These are phyloP conservation scores for Sisymbrium irio DNA, from an alignment of 345 rosid genomes.

Conservation along the genomic window DNA sequence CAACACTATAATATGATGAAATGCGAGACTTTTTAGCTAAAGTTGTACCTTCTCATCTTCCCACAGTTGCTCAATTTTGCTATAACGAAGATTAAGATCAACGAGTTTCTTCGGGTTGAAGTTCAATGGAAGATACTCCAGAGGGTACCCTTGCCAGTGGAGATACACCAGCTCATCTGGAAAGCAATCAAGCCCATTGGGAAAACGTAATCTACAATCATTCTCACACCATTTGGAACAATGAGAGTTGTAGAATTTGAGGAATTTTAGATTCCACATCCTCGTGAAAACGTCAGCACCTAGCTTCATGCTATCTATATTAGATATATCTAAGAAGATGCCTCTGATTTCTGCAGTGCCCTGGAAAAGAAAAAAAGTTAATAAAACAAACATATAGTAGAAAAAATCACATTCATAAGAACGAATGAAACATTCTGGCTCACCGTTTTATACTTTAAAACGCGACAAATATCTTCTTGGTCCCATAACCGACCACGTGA, in stretches of 20 bases:
- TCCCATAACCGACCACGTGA: constrained; percentile 30
- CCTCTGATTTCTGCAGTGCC: constrained; percentile 33
- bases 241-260: constrained; percentile 31
- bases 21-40: neutral
- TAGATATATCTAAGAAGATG: constrained; percentile 25
- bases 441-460: constrained; percentile 27
- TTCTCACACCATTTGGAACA: constrained; percentile 27
- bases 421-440: neutral
- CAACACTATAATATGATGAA: neutral
- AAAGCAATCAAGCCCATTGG: constrained; percentile 23
- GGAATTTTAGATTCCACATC: constrained; percentile 37
- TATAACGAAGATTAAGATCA: constrained; percentile 22
- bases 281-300: constrained; percentile 10
- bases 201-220: constrained; percentile 15
- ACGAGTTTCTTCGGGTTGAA: constrained; percentile 31
- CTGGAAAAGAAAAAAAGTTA: neutral
- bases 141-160: constrained; percentile 36
- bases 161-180: constrained; percentile 34
- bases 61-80: constrained; percentile 36
- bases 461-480: constrained; percentile 31
- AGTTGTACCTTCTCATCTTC: constrained; percentile 25
- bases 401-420: neutral
- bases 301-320: constrained; percentile 17
- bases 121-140: constrained; percentile 29
- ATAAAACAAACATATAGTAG: neutral